Evolutionary conservation across 768 basidiomycete species (phyloP).

Genomic region (Gloeophyllum trabeum): DNA sequence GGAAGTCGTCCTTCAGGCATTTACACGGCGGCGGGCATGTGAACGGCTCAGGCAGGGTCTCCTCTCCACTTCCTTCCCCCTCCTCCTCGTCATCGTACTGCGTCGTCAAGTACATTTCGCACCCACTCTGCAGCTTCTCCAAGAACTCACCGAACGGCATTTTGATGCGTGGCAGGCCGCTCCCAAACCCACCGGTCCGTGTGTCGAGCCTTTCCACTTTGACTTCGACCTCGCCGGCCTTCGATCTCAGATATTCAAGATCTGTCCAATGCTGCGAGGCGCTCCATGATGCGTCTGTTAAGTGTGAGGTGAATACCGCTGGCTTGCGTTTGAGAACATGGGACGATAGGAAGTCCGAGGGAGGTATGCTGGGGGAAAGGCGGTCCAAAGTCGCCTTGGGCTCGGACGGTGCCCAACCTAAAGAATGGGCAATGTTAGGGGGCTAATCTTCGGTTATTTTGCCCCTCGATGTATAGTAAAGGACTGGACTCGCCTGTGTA

Average conservation of each 20-base stretch:
- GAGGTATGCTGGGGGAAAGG: conserved; percentile 9
- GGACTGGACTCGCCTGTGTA: too few species aligned
- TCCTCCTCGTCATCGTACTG: conserved; percentile 17
- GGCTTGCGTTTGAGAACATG: background rate
- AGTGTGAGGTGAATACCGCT: background rate
- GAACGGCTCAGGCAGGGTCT: conserved; percentile 4
- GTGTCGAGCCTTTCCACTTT: background rate
- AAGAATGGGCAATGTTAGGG: background rate
- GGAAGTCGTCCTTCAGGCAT: conserved; percentile 16
- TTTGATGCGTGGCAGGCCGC: background rate
- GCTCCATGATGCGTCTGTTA: background rate
- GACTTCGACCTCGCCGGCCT: background rate
- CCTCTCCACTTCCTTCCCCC: conserved; percentile 2
- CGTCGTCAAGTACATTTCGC: conserved; percentile 17
- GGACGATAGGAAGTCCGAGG: background rate
- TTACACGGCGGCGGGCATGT: conserved; percentile 17
- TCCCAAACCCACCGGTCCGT: background rate
- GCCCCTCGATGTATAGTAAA: too few species aligned
- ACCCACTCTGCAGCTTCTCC: conserved; percentile 7
- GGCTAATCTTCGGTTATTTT: too few species aligned
- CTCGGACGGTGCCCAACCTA: background rate
- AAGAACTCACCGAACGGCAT: conserved; percentile 16
- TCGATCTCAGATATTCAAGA: background rate
- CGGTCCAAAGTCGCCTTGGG: background rate
- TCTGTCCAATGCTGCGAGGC: background rate